Conservation (phyloP, 306 rosid genomes). For the Cucurbita moschata region DNA sequence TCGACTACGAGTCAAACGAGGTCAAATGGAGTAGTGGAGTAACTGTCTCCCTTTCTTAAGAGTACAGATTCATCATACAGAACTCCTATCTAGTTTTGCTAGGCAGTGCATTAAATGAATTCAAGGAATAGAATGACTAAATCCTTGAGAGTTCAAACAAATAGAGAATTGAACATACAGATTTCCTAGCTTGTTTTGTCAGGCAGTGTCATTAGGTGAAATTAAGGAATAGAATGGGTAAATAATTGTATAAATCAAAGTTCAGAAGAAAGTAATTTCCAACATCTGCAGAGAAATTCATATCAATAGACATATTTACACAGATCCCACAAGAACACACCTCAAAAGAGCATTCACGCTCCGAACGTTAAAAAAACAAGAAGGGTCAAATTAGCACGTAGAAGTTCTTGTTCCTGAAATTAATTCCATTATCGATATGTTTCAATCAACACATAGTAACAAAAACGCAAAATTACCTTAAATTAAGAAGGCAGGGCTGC, state of each 20-base stretch:
- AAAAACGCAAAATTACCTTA: not conserved
- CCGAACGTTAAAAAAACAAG: not conserved
- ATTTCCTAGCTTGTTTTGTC: not conserved
- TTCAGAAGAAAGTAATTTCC: not conserved
- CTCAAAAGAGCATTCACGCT: not conserved
- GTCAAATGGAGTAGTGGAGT: not conserved
- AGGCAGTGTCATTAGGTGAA: not conserved
- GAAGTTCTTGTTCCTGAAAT: not conserved
- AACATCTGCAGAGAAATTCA: not conserved
- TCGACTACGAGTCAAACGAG: not conserved
- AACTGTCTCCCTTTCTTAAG: not conserved
- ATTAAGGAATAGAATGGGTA: not conserved
- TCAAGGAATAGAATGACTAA: not conserved
- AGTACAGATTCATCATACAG: not conserved
- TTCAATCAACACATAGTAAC: not conserved
- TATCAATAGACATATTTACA: not conserved
- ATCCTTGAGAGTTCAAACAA: not conserved
- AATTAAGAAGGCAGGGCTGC: not conserved
- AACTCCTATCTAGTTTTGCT: not conserved
- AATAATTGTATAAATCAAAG: not conserved
- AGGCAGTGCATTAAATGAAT: not conserved
- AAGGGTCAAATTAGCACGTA: not conserved
- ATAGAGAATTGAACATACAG: not conserved
- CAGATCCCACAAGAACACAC: not conserved
- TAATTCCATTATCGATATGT: not conserved